A percentile compares a stretch with the other conserved stretches of the same genome.
phyloP scores from a whole-genome alignment of 202 grass and related monocot species.

The Alloteropsis angusta region DNA sequence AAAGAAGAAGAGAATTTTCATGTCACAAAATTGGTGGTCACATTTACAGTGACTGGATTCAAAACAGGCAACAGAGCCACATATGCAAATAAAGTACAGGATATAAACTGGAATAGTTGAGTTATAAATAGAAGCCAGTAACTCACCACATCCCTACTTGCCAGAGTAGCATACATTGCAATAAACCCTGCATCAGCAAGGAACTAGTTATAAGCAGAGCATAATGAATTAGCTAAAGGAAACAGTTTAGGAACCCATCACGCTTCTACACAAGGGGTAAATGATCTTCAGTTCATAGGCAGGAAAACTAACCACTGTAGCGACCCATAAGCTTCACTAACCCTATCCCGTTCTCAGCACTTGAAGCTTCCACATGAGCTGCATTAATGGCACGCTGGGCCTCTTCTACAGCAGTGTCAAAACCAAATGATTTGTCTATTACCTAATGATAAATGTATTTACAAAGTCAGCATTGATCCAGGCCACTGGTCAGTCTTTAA shows the following conservation, averaged over 20 bases:
- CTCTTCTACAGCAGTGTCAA: constrained; percentile 91
- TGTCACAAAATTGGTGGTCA: background rate
- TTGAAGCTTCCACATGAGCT: constrained; percentile 94
- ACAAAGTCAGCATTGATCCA: constrained; percentile 19
- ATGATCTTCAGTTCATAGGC: background rate
- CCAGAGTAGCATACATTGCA: constrained; percentile 91
- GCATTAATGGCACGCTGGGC: constrained; percentile 91
- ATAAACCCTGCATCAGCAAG: constrained; percentile 68
- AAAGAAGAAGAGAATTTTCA: background rate
- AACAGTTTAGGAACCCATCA: background rate
- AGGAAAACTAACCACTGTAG: constrained; percentile 68
- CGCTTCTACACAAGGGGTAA: background rate
- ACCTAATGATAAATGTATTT: constrained; percentile 37
- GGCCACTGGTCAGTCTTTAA: background rate
- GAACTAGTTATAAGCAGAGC: background rate
- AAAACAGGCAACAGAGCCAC: background rate
- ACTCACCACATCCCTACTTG: constrained; percentile 95
- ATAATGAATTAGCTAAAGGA: background rate
- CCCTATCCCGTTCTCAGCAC: constrained; percentile 92
- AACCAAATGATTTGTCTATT: constrained; percentile 99
- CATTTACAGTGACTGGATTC: background rate
- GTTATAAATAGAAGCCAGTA: constrained; percentile 2
- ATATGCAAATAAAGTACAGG: background rate
- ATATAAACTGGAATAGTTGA: constrained; percentile 10
- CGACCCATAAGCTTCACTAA: constrained; percentile 97